Evolutionary conservation across 805 yeast species (phyloP).

Genomic region (Starmera caribaea): DNA sequence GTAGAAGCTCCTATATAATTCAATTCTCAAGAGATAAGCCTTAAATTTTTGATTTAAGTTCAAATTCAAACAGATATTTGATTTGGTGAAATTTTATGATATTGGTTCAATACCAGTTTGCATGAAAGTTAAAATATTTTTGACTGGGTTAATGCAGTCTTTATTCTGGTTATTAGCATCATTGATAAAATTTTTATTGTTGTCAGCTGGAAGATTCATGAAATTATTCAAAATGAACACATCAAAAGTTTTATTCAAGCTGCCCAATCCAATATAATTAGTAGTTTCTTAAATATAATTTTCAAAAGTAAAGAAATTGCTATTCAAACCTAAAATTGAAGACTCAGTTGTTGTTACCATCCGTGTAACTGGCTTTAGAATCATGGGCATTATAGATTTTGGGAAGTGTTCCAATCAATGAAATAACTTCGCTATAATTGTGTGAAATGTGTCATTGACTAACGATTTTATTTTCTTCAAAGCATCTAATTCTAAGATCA

Average conservation of each 20-base stretch:
- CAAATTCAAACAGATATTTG: too few relatives aligned
- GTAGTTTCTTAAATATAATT: constrained; percentile 13
- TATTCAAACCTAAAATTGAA: neutral
- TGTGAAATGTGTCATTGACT: constrained; percentile 1
- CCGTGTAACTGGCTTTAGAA: too few relatives aligned
- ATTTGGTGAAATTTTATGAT: too few relatives aligned
- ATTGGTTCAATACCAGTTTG: too few relatives aligned
- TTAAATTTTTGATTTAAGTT: constrained; percentile 17
- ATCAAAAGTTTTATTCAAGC: constrained; percentile 10
- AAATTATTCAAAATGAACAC: too few relatives aligned
- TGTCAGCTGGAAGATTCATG: too few relatives aligned
- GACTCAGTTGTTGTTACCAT: too few relatives aligned
- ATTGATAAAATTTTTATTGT: too few relatives aligned
- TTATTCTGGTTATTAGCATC: constrained; percentile 3
- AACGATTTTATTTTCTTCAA: constrained; percentile 8
- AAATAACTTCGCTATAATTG: neutral
- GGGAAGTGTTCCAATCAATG: too few relatives aligned
- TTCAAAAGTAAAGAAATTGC: constrained; percentile 16
- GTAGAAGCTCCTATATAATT: constrained; percentile 34
- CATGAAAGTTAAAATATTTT: constrained; percentile 7
- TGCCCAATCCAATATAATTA: constrained; percentile 17
- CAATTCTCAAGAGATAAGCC: constrained; percentile 21
- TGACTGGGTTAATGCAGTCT: constrained; percentile 20
- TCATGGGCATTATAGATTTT: too few relatives aligned
- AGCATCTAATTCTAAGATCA: constrained; percentile 25